Base-by-base conservation (phyloP, 2,329 filamentous ascomycete species). In the Teratosphaeria nubilosa region DNA sequence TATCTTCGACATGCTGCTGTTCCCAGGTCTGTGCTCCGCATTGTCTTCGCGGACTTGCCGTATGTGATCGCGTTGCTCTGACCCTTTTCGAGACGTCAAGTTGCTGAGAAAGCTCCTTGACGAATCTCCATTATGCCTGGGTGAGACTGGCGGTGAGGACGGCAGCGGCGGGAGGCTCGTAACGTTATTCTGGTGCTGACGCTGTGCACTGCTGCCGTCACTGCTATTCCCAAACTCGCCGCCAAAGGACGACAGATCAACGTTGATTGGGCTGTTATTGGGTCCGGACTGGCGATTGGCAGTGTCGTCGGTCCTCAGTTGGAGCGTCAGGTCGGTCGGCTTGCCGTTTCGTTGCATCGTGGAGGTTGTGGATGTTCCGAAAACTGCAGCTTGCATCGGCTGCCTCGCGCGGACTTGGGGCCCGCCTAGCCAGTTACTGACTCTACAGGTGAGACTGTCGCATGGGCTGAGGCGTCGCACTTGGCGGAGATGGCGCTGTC, bases 231-330 rank as follows among this genome's bases (percentile, higher is more conserved):
- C 41, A 58, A 69, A 64, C 55, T 66, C 65, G 48, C 70, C 71
- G 56, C 70, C 71, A 54, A 73, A 67, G 30, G 71, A 71, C 30
- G 67, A 69, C 54, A 73, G 62, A 61, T 73, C 71, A 56, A 73
- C 66, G 56, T 68, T 66, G 56, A 72, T 70, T 5, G 70, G 68
- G 57, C 69, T 72, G 61, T 64, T 70, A 56, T 65, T 64, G 24
- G 68, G 63, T 30, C 62, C 61, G 52, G 61, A 56, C 30, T 56
- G 16, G 14, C 31, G 48, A 9, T 56, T 51, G 6, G 60, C 56
- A 24, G 56, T 55, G 37, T 64, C 56, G 48, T 56, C 61, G 48
- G 59, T 60, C 53, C 62, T 64, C 53, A 59, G 57, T 54, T 64
- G 62, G 58, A 71, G 66, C 54, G 66, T 64, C 50, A 71, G 68